Evolutionary conservation across 2,329 filamentous ascomycete genomes (phyloP), one percentile per base, ranked within the genome.

Genomic region (Emergomyces africanus): DNA sequence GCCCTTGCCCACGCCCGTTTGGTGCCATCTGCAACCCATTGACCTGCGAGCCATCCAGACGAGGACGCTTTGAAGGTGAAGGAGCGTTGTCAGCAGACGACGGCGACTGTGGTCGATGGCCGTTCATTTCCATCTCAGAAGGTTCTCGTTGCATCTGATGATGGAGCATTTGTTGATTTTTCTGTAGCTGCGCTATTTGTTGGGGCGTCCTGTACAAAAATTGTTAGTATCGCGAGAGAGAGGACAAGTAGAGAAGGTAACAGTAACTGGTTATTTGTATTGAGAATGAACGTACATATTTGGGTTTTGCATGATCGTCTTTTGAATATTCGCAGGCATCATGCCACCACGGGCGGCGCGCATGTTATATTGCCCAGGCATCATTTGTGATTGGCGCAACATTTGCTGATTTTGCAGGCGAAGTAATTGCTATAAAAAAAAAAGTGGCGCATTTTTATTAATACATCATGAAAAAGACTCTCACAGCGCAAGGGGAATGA

Each of bases 1-100:
- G 85, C 58, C 78, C 77, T 69, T 85, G 86, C 70, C 83, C 77
- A 63, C 81, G 83, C 66, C 87, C 87, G 73, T 89, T 89, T 59
- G 84, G 83, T 75, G 87, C 87, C 81, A 91, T 87, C 66, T 86
- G 87, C 69, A 85, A 85, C 63, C 85, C 84, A 70, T 89, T 89
- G 74, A 89, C 90, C 10, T 81, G 80, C 39, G 80, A 80, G 68
- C 86, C 85, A 64, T 91, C 89, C 61, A 96, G 82, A 60, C 91
- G 88, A 60, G 86, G 89, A 68, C 91, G 83, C 78, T 97, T 97
- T 63, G 88, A 92, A 1, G 92, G 92, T 37, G 92, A 97, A 4
- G 90, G 90, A 30, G 89, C 90, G 68, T 94, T 94, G 57, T 96
- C 91, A 58, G 85, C 86, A 42, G 87, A 86, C 56, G 85, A 84